Evolutionary conservation across 2,329 filamentous ascomycete genomes (phyloP).

Genomic region (Exophiala lecanii-corni): DNA sequence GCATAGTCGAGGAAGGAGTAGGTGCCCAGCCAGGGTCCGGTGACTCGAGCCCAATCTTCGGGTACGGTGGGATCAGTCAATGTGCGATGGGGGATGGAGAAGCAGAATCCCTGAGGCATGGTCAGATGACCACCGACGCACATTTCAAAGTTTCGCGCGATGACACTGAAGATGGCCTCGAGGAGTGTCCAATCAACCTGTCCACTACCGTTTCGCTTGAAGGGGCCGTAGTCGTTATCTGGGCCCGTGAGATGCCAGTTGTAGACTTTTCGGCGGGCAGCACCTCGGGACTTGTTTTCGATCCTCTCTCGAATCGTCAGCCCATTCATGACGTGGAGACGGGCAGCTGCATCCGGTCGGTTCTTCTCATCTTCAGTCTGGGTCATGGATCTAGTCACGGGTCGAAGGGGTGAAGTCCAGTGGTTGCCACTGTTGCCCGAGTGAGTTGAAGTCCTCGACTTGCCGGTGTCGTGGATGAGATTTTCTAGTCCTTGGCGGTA

Average conservation of each 20-base stretch:
- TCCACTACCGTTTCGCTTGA: slow-evolving; percentile 23
- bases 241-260: slow-evolving; percentile 20
- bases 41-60: slow-evolving; percentile 25
- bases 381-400: slow-evolving; percentile 17
- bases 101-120: slow-evolving; percentile 25
- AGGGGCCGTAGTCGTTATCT: slow-evolving; percentile 25
- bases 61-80: slow-evolving; percentile 17
- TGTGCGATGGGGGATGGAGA: slow-evolving; percentile 25
- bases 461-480: slow-evolving; percentile 17
- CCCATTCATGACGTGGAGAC: slow-evolving; percentile 26
- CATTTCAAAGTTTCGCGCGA: slow-evolving; percentile 20
- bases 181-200: slow-evolving; percentile 24
- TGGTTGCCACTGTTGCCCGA: slow-evolving; percentile 5
- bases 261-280: slow-evolving; percentile 23
- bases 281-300: slow-evolving; percentile 16
- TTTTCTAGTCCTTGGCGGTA: slow-evolving; percentile 14
- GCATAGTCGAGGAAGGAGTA: slow-evolving; percentile 26
- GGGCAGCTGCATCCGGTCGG: slow-evolving; percentile 17
- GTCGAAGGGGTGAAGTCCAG: slow-evolving; percentile 4
- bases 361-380: slow-evolving; percentile 8
- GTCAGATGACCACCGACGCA: slow-evolving; percentile 17
- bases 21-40: slow-evolving; percentile 25
- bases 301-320: slow-evolving; percentile 20
- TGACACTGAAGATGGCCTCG: slow-evolving; percentile 22
- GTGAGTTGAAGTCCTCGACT: background rate